These are phyloP conservation scores for Colletotrichum ledebouriae DNA, from an alignment of 2,329 filamentous ascomycete species.

Conservation along the genomic window DNA sequence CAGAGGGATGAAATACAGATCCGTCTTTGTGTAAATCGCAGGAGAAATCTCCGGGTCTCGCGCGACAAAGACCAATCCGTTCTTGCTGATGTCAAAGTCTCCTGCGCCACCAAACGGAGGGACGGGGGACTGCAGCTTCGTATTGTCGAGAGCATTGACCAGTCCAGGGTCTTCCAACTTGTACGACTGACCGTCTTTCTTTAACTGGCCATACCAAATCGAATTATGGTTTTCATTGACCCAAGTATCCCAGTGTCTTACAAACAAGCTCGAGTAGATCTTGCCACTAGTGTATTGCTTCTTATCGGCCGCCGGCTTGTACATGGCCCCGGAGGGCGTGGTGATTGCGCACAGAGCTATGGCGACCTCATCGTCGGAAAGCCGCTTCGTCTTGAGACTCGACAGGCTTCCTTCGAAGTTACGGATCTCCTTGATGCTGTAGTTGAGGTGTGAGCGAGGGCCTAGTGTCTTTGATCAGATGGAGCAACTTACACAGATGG, in stretches of 20 bases:
- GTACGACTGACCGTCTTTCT: constrained; percentile 57
- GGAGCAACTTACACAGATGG: constrained; percentile 54
- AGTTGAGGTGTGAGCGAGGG: constrained; percentile 30
- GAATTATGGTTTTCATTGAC: constrained; percentile 76
- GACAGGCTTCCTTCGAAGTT: constrained; percentile 66
- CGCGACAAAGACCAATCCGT: constrained; percentile 79
- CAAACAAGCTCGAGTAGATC: constrained; percentile 81
- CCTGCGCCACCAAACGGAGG: constrained; percentile 82
- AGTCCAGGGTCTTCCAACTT: constrained; percentile 61
- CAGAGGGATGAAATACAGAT: constrained; percentile 81
- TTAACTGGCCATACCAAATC: constrained; percentile 79
- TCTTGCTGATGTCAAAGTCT: constrained; percentile 81
- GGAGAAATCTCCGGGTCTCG: constrained; percentile 80
- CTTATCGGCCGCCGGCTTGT: constrained; percentile 72
- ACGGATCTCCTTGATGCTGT: constrained; percentile 56
- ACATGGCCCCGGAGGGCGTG: constrained; percentile 76
- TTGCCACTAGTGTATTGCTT: constrained; percentile 74
- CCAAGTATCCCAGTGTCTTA: constrained; percentile 88
- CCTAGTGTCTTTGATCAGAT: not conserved
- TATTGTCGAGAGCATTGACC: constrained; percentile 74
- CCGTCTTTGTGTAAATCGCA: constrained; percentile 83
- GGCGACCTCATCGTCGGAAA: constrained; percentile 64
- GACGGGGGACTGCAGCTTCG: constrained; percentile 74
- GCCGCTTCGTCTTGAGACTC: constrained; percentile 70
- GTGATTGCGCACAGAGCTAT: constrained; percentile 74